phyloP scores from a whole-genome alignment of 495 filamentous ascomycete species.

The Penicillium robsamsonii region DNA sequence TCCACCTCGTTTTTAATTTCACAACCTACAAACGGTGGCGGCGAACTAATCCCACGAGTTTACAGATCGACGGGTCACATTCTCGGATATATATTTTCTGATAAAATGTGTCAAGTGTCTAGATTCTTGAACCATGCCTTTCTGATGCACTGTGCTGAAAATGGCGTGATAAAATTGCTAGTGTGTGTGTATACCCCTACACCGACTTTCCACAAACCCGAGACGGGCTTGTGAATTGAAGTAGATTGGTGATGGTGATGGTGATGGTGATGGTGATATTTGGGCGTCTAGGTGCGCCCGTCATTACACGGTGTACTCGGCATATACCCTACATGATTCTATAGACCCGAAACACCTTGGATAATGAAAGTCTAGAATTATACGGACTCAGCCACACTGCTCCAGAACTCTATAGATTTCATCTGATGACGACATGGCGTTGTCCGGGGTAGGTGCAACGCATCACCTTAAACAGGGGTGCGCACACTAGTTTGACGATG shows the following conservation, averaged over 20 bases:
- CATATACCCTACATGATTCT: background rate
- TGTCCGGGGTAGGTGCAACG: background rate
- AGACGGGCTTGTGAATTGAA: background rate
- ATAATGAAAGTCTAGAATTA: background rate
- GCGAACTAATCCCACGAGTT: background rate
- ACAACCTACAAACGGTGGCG: background rate
- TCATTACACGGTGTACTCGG: background rate
- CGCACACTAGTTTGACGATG: background rate
- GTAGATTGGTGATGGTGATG: background rate
- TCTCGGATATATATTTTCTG: background rate
- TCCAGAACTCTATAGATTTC: background rate
- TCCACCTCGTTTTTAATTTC: background rate
- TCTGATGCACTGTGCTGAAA: background rate
- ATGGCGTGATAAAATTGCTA: background rate
- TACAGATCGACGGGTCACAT: background rate
- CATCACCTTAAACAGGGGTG: background rate
- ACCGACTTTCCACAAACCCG: background rate
- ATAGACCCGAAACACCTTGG: background rate
- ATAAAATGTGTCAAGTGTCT: background rate
- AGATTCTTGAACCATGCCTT: background rate
- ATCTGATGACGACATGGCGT: background rate
- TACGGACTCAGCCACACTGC: background rate
- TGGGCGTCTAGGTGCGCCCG: background rate
- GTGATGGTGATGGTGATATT: background rate
- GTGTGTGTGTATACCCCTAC: background rate